phyloP scores from a whole-genome alignment of 1,139 yeast species.

The Suhomyces bolitotheri region DNA sequence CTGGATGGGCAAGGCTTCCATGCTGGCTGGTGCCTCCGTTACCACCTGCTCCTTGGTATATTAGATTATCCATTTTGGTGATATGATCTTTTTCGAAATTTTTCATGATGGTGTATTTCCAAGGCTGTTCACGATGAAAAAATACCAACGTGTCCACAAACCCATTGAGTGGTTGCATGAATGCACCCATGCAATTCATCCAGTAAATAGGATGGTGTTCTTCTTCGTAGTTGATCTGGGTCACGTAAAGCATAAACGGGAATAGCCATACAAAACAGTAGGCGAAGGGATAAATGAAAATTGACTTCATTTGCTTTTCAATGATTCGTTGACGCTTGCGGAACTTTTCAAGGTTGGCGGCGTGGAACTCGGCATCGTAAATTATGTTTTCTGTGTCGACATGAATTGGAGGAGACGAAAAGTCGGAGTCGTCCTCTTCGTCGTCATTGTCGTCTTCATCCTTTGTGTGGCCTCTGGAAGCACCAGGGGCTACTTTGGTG shows the following conservation, averaged over 20 bases:
- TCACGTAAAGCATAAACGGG: slow-evolving; percentile 71
- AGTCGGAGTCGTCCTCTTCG: slow-evolving; percentile 9
- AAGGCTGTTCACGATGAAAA: slow-evolving; percentile 74
- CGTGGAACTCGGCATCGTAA: slow-evolving; percentile 48
- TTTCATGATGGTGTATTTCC: slow-evolving; percentile 53
- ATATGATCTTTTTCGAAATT: slow-evolving; percentile 41
- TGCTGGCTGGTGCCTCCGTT: background rate
- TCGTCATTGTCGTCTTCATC: slow-evolving; percentile 11
- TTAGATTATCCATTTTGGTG: slow-evolving; percentile 26
- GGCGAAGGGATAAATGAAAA: slow-evolving; percentile 82
- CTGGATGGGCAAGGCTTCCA: slow-evolving; percentile 7
- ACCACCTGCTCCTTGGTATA: slow-evolving; percentile 6
- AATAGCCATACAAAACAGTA: slow-evolving; percentile 79
- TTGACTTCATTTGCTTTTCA: slow-evolving; percentile 74
- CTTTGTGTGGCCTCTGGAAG: background rate
- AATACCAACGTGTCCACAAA: slow-evolving; percentile 76
- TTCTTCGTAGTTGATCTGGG: slow-evolving; percentile 55
- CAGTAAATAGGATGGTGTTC: slow-evolving; percentile 57
- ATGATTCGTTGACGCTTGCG: slow-evolving; percentile 63
- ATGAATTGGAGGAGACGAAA: slow-evolving; percentile 15
- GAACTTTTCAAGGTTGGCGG: slow-evolving; percentile 60
- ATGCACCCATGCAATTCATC: slow-evolving; percentile 67
- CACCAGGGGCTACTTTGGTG: slow-evolving; percentile 1
- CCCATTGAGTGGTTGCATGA: slow-evolving; percentile 80
- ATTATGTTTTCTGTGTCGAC: slow-evolving; percentile 20